phyloP scores from a whole-genome alignment of 2,329 filamentous ascomycete species.

The Exophiala oligosperma region DNA sequence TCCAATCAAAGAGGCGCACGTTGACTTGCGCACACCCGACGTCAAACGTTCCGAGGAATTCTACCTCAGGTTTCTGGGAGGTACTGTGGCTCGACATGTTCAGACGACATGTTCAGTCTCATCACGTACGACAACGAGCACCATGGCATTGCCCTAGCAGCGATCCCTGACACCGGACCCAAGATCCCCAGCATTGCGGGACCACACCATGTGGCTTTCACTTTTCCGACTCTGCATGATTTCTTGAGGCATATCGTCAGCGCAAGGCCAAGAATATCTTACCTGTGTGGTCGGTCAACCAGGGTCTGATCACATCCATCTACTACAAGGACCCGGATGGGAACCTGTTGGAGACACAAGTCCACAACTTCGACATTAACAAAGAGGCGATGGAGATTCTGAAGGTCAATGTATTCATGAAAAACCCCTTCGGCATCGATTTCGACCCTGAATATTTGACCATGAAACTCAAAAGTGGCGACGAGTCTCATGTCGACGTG shows the following conservation, averaged over 20 bases:
- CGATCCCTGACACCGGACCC: slow-evolving; percentile 5
- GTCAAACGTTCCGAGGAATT: not conserved
- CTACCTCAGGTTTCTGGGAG: slow-evolving; percentile 12
- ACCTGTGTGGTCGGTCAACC: slow-evolving; percentile 45
- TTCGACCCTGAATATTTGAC: slow-evolving; percentile 13
- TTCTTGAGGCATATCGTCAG: slow-evolving; percentile 12
- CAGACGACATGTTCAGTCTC: slow-evolving; percentile 5
- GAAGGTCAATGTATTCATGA: not conserved
- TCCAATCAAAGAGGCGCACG: not conserved
- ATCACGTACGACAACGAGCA: slow-evolving; percentile 19
- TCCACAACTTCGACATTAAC: slow-evolving; percentile 40
- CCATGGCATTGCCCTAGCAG: slow-evolving; percentile 12
- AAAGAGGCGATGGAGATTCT: slow-evolving; percentile 4
- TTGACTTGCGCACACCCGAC: slow-evolving; percentile 1
- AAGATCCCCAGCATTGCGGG: slow-evolving; percentile 4
- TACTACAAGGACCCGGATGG: slow-evolving; percentile 54
- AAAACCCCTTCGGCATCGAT: slow-evolving; percentile 11
- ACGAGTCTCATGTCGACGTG: not conserved
- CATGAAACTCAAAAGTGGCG: slow-evolving; percentile 1
- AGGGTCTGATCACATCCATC: slow-evolving; percentile 48
- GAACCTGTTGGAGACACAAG: slow-evolving; percentile 50
- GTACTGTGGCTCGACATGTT: not conserved
- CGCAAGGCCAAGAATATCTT: slow-evolving; percentile 8
- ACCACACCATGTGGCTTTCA: slow-evolving; percentile 13
- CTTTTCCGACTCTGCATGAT: not conserved